Evolutionary conservation across 2,329 filamentous ascomycete genomes (phyloP), one percentile per base, ranked within the genome.

Genomic region (Trichoderma semiorbis): DNA sequence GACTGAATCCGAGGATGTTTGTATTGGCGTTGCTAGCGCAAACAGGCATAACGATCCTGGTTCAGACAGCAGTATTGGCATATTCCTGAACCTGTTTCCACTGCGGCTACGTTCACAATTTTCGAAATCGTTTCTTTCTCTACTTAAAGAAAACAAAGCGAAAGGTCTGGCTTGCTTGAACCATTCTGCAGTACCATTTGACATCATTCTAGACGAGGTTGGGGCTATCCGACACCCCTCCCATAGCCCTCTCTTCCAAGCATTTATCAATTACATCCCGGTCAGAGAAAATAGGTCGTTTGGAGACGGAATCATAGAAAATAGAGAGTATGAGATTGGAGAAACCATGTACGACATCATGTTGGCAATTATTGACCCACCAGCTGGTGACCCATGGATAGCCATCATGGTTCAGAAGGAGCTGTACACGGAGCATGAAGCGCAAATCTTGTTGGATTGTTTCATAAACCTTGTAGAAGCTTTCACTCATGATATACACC

Each of bases 171-270:
- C 26, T 21, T 64, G n/a, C 53, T 18, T 18, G 61, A 75, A 76
- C 26, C 36, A 66, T 77, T 81, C 53, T 28, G 63, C 10, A 0
- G 69, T 88, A 3, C 87, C 87, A 0, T 86, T 88, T 68, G 83
- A 88, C 60, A 77, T 84, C 0, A 73, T 89, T 0, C 77, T 89
- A 0, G 75, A 83, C 0, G 78, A 85, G 28, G 77, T 89, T 1
- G 76, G 79, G 3, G 79, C 84, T 1, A 73, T 79, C 0, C 78
- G 85, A 2, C 83, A 84, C 0, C 69, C 81, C 0, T 72, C 78
- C 0, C 74, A 83, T 62, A 82, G 73, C 34, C 87, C 87, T 0
- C 39, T 89, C 0, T 88, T 88, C 78, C 87, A 89, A 74, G 80
- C 78, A 1, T 78, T 80, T 57, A 34, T 82, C 43, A 74, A 82